These are phyloP conservation scores for Clonostachys rhizophaga DNA, from an alignment of 2,329 filamentous ascomycete species.

Conservation along the genomic window DNA sequence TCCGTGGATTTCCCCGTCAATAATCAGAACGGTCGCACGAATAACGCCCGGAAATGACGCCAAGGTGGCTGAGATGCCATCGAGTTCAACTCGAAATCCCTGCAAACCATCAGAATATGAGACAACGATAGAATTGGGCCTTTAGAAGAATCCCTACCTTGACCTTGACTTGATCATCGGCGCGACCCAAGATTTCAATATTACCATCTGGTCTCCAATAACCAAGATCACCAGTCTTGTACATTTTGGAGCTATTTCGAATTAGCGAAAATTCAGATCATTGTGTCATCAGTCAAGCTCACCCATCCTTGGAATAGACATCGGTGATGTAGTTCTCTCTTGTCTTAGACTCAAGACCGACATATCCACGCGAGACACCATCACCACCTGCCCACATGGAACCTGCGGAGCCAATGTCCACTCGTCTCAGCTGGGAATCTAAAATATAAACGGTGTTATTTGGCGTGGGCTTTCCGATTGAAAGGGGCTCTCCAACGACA, in stretches of 20 bases:
- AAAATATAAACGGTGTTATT: slow-evolving; percentile 54
- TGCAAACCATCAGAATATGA: neutral
- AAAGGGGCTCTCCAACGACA: slow-evolving; percentile 34
- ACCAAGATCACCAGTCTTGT: slow-evolving; percentile 56
- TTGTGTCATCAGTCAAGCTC: slow-evolving; percentile 10
- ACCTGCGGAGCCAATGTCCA: slow-evolving; percentile 40
- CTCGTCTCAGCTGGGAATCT: slow-evolving; percentile 36
- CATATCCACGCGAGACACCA: slow-evolving; percentile 50
- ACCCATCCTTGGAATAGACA: slow-evolving; percentile 46
- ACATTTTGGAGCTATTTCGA: slow-evolving; percentile 40
- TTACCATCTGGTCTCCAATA: slow-evolving; percentile 47
- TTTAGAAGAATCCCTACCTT: slow-evolving; percentile 27
- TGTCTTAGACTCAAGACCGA: slow-evolving; percentile 47
- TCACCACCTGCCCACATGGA: slow-evolving; percentile 53
- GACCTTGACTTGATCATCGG: slow-evolving; percentile 60
- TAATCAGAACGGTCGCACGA: slow-evolving; percentile 40
- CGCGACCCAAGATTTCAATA: slow-evolving; percentile 49
- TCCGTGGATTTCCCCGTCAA: slow-evolving; percentile 42
- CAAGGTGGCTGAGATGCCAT: slow-evolving; percentile 48
- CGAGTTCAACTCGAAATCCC: slow-evolving; percentile 58
- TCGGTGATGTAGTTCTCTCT: slow-evolving; percentile 42
- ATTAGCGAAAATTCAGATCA: neutral
- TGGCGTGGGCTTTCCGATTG: slow-evolving; percentile 50
- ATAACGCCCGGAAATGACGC: slow-evolving; percentile 37
- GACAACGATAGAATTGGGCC: neutral